phyloP scores from a whole-genome alignment of 257 asterid genomes.

The Solanum megistacrolobum region DNA sequence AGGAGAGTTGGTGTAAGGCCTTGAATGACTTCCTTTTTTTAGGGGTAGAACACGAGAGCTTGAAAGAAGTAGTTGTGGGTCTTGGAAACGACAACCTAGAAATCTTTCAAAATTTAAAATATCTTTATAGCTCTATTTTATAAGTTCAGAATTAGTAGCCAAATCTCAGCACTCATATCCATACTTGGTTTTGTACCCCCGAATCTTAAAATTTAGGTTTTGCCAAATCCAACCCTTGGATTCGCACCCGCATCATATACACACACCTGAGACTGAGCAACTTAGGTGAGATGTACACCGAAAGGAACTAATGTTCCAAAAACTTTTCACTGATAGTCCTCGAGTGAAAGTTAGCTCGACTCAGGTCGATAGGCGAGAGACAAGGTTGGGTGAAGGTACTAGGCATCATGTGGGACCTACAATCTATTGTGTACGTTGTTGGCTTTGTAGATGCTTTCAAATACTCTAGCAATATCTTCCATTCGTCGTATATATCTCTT shows the following conservation, averaged over 20 bases:
- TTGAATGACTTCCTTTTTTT: neutral
- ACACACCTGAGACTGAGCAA: neutral
- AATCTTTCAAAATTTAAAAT: neutral
- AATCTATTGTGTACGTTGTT: neutral
- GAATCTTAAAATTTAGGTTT: neutral
- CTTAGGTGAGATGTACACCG: neutral
- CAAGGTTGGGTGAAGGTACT: neutral
- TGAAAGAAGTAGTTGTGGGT: neutral
- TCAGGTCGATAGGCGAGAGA: neutral
- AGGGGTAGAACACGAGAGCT: neutral
- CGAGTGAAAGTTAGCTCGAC: neutral
- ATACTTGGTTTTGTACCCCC: neutral
- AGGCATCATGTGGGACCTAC: neutral
- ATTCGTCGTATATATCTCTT: neutral
- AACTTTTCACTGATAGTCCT: neutral
- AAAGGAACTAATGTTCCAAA: neutral
- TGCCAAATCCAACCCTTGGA: neutral
- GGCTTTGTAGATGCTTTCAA: neutral
- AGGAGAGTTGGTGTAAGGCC: neutral
- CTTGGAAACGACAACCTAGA: neutral
- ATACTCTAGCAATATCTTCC: neutral
- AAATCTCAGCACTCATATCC: neutral
- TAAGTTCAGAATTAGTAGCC: neutral
- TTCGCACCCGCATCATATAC: neutral
- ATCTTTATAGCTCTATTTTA: neutral